Base-by-base conservation (phyloP, 2,329 filamentous ascomycete genomes). In the Neopestalotiopsis sp. region DNA sequence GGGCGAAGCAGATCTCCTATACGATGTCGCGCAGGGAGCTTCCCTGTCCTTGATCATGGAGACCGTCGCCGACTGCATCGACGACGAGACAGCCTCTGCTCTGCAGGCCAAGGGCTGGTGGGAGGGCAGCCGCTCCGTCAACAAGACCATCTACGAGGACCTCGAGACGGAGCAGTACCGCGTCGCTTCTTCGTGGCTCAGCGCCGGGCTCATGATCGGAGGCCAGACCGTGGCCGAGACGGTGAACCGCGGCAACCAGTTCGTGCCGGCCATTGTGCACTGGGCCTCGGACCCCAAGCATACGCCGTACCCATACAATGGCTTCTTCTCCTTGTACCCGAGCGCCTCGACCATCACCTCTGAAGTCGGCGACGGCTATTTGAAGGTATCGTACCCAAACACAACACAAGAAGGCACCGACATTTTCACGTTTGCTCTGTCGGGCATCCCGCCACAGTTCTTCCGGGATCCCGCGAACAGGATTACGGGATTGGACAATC, bases 261-360 rank as follows among this genome's bases (percentile, higher is more conserved):
- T 81, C 68, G 81, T 83, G 0, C 83, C 83, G 2, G 81, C 82
- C 3, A 82, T 84, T 42, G 82, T 83, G 0, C 83, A 85, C 71
- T 85, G 83, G 83, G 82, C 82, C 10, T 76, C 79, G 1, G 82
- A 85, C 65, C 76, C 78, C 13, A 62, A 66, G 0, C 81, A 82
- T 62, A 79, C 72, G 32, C 80, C 82, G 0, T 81, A 76, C 42
- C 81, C 81, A 0, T 81, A 82, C 68, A 76, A 76, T 53, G 78
- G 77, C 6, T 82, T 81, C 68, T 82, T 83, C 71, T 76, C 76
- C 28, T 73, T 84, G 28, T 84, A 81, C 66, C 82, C 83, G 0
- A 80, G 79, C 0, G 82, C 83, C 0, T 81, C 82, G 6, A 83
- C 82, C 4, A 78, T 85, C 40, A 72, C 77, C 20, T 80, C 83